Base-by-base conservation (phyloP, 1,284 basidiomycete genomes). In the Ustilago crameri region DNA sequence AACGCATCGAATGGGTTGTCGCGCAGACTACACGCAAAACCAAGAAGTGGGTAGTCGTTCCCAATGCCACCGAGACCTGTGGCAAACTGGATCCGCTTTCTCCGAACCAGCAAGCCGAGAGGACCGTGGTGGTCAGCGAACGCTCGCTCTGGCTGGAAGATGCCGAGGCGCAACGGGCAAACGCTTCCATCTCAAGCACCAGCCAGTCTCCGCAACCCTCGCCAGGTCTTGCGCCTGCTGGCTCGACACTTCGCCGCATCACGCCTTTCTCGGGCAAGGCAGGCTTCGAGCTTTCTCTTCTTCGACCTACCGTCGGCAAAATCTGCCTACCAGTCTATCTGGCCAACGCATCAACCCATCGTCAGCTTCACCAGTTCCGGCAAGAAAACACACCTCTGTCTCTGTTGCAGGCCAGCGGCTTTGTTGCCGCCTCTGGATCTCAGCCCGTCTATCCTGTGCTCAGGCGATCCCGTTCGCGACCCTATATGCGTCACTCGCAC, bases 21-120 rank as follows among this genome's bases (percentile, higher is more conserved):
- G 76, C 76, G 2, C 58, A 76, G 23, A 71, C 54, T 22, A 69
- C 58, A 3, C 62, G 70, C 40, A 54, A 61, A 7, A 60, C 61
- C 38, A 68, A 75, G 24, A 79, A 78, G 56, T 80, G 76, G 78
- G 65, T 80, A 35, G 71, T 78, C 2, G 72, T 66, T 18, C 71
- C 71, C 42, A 64, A 66, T 26, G 50, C 56, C 17, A 58, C 62
- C 24, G 12, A 65, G 35, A 55, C 61, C 10, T 53, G 55, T 34
- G 55, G 63, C 37, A 26, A 26, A 9, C 9, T 37, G 18, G 45
- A 56, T 3, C 7, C 23, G 9, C 27, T 73, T 17, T 27, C 57
- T n/a, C 5, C 41, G 10, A 46, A 50, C 0, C 35, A 22, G n/a
- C 70, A 64, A 35, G 64, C 60, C 23, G 55, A 64, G 34, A 61